Percentiles rank a stretch among this genome's conserved stretches.
Conservation (phyloP, 2,329 filamentous ascomycete species). For the Cladosporium velox region DNA sequence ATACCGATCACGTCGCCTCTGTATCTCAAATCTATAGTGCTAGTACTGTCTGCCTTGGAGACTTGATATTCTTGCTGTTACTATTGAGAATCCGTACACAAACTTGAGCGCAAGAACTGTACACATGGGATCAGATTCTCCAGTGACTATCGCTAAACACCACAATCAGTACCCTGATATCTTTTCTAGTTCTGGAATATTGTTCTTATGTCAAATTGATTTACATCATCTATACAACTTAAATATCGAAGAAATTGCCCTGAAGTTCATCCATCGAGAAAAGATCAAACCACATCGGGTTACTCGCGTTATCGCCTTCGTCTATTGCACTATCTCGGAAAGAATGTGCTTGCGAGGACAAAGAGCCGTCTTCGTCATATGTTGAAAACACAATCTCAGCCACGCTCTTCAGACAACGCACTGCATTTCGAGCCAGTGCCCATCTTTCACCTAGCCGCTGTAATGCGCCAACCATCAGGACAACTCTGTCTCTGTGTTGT, state of each 20-base stretch:
- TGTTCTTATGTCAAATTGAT: not conserved
- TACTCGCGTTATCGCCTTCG: not conserved
- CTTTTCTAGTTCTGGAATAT: not conserved
- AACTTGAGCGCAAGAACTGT: no score
- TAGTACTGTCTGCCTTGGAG: no score
- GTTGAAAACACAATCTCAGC: conserved; percentile 61
- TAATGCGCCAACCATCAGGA: conserved; percentile 75
- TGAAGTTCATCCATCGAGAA: conserved; percentile 1
- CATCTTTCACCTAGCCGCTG: conserved; percentile 69
- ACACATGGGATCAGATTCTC: not conserved
- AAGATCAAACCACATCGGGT: conserved; percentile 14
- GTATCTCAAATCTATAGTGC: no score
- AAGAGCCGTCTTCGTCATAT: not conserved
- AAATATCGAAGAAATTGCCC: not conserved
- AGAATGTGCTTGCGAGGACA: not conserved
- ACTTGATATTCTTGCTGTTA: no score
- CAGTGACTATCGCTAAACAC: not conserved
- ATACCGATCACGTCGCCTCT: no score
- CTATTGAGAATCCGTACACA: no score
- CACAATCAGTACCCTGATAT: not conserved
- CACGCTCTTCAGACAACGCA: conserved; percentile 73
- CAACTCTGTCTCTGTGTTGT: conserved; percentile 68
- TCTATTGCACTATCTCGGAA: conserved; percentile 11
- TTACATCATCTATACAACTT: not conserved
- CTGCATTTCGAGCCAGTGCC: conserved; percentile 69